These are phyloP conservation scores for Pseudogymnoascus destructans DNA, from an alignment of 2,329 filamentous ascomycete species.

Conservation along the genomic window DNA sequence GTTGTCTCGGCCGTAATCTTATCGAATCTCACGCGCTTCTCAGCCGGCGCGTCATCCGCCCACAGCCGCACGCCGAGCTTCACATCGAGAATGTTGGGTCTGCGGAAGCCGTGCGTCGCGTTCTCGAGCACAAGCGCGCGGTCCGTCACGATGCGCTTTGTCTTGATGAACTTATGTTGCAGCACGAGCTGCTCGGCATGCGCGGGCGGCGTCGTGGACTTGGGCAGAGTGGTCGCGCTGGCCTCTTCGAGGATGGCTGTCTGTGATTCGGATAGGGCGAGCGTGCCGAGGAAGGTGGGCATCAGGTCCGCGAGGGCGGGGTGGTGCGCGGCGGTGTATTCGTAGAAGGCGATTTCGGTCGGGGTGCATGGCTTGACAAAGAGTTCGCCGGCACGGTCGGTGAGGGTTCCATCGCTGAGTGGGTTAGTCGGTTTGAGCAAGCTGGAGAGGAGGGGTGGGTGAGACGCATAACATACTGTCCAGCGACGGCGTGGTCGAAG, in stretches of 20 bases:
- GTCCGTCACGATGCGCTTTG: conserved; percentile 53
- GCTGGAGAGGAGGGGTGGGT: conserved; percentile 9
- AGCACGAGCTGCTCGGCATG: conserved; percentile 11
- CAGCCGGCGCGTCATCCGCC: conserved; percentile 55
- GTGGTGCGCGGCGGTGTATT: conserved; percentile 49
- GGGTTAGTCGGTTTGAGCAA: not conserved
- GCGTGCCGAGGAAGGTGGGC: conserved; percentile 70
- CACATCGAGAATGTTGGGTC: conserved; percentile 82
- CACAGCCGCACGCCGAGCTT: conserved; percentile 82
- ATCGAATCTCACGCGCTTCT: conserved; percentile 48
- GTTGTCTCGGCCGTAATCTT: conserved; percentile 46
- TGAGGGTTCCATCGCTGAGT: conserved; percentile 74
- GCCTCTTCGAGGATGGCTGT: conserved; percentile 38
- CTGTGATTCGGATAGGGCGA: conserved; percentile 50
- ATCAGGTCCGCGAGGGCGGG: conserved; percentile 67
- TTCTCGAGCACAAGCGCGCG: conserved; percentile 78
- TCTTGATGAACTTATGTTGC: conserved; percentile 13
- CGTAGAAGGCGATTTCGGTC: conserved; percentile 81
- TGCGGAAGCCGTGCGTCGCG: conserved; percentile 63
- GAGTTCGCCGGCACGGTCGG: conserved; percentile 67
- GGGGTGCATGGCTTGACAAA: conserved; percentile 90
- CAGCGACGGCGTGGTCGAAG: conserved; percentile 67
- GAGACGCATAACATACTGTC: conserved; percentile 51
- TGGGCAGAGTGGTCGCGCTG: conserved; percentile 25
- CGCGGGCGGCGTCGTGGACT: conserved; percentile 10